phyloP scores from a whole-genome alignment of 495 filamentous ascomycete species.

The Neurospora sp. region DNA sequence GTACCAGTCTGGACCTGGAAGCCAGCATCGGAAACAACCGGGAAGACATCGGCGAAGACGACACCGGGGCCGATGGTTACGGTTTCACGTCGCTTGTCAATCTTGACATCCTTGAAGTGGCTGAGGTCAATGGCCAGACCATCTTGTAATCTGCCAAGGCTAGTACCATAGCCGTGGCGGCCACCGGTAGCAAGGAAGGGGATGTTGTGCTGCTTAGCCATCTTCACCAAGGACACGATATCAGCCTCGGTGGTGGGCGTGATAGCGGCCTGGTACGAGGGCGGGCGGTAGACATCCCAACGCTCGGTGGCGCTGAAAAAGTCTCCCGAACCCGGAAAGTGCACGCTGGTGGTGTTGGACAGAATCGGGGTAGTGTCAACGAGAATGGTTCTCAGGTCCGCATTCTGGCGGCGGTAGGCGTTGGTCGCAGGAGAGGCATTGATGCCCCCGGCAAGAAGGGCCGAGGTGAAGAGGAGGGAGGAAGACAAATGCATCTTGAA shows the following conservation, averaged over 20 bases:
- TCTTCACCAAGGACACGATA: background rate
- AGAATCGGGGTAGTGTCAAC: background rate
- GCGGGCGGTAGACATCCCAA: background rate
- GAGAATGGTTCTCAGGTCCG: background rate
- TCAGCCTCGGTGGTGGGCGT: background rate
- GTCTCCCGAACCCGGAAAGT: background rate
- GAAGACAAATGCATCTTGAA: background rate
- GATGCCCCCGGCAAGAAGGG: background rate
- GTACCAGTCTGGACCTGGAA: conserved; percentile 3
- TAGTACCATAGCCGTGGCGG: conserved; percentile 3
- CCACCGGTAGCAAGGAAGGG: conserved; percentile 11
- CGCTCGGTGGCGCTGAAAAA: background rate
- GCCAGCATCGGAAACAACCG: background rate
- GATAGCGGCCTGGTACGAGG: background rate
- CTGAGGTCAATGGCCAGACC: conserved; percentile 23
- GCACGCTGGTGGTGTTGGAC: background rate
- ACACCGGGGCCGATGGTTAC: background rate
- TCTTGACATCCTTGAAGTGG: conserved; percentile 15
- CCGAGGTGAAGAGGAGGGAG: background rate
- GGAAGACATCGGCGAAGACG: background rate
- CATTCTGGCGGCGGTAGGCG: background rate
- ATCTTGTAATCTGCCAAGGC: conserved; percentile 6
- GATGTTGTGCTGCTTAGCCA: background rate
- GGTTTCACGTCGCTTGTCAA: conserved; percentile 11
- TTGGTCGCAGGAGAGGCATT: background rate